These are phyloP conservation scores for Glaciozyma antarctica DNA, from an alignment of 768 basidiomycete genomes.

Conservation along the genomic window DNA sequence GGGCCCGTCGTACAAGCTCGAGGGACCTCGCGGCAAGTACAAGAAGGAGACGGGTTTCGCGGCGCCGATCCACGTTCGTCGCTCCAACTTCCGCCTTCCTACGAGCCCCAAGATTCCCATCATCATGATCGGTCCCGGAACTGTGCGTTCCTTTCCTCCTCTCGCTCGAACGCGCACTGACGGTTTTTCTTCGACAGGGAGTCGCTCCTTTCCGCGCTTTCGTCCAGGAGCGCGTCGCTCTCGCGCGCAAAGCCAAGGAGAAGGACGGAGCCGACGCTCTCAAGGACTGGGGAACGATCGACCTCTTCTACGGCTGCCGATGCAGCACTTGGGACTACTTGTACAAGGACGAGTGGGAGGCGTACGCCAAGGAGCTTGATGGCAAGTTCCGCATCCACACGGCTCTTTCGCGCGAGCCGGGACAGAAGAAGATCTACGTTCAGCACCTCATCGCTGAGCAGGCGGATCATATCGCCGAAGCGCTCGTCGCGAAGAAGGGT, in stretches of 20 bases:
- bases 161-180: slow-evolving; percentile 18
- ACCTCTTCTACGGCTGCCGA: slow-evolving; percentile 94
- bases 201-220: slow-evolving; percentile 99
- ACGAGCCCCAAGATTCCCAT: slow-evolving; percentile 97
- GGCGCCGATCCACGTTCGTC: slow-evolving; percentile 84
- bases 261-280: slow-evolving; percentile 92
- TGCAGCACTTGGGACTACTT: slow-evolving; percentile 79
- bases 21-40: slow-evolving; percentile 82
- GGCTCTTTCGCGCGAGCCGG: slow-evolving; percentile 86
- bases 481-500: slow-evolving; percentile 90
- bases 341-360: slow-evolving; percentile 90
- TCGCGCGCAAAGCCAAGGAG: slow-evolving; percentile 85
- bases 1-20: slow-evolving; percentile 66
- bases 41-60: slow-evolving; percentile 59
- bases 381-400: slow-evolving; percentile 82
- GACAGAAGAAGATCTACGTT: slow-evolving; percentile 96
- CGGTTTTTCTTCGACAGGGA: slow-evolving; percentile 50
- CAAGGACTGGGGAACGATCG: slow-evolving; percentile 88
- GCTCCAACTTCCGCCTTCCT: slow-evolving; percentile 92
- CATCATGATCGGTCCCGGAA: slow-evolving; percentile 98
- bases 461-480: slow-evolving; percentile 68
- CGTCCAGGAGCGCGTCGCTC: slow-evolving; percentile 91
- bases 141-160: slow-evolving; percentile 51
- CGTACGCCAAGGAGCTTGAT: slow-evolving; percentile 71
- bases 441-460: slow-evolving; percentile 92